Conservation (phyloP, 177 flowering plant species). For the Telopea speciosissima region DNA sequence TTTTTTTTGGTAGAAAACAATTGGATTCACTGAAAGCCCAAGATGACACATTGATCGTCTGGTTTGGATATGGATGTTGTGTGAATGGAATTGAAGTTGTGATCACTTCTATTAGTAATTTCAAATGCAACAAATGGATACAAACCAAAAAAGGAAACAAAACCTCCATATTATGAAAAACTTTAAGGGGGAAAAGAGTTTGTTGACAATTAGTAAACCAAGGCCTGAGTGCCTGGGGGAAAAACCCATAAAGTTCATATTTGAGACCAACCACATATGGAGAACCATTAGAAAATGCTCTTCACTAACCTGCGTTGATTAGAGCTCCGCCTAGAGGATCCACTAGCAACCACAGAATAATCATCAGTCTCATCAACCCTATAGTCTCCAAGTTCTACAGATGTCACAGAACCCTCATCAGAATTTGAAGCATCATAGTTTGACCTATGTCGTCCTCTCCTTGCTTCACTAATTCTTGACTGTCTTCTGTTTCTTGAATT, state of each 20-base stretch:
- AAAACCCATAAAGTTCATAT: too few relatives aligned
- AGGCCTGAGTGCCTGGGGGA: too few relatives aligned
- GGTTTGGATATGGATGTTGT: too few relatives aligned
- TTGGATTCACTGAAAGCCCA: too few relatives aligned
- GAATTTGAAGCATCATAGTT: conserved; percentile 25
- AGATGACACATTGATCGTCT: too few relatives aligned
- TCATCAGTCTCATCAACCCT: conserved; percentile 47
- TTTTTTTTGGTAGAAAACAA: too few relatives aligned
- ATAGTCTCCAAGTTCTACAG: conserved; percentile 37
- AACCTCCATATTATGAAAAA: neutral
- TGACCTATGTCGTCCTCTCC: conserved; percentile 45
- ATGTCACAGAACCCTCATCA: conserved; percentile 64
- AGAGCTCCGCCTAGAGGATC: conserved; percentile 29
- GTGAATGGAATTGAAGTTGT: too few relatives aligned
- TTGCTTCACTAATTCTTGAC: conserved; percentile 36
- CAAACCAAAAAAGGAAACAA: neutral
- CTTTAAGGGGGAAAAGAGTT: too few relatives aligned
- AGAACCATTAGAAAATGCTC: neutral
- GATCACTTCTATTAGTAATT: neutral
- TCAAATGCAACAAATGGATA: neutral
- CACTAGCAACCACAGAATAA: conserved; percentile 34
- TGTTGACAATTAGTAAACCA: too few relatives aligned
- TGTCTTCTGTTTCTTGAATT: conserved; percentile 58
- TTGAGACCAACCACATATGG: too few relatives aligned
- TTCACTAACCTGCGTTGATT: conserved; percentile 39